A percentile compares a stretch with the other conserved stretches of the same genome.
These are phyloP conservation scores for Termitomyces sp. DNA, from an alignment of 768 basidiomycete genomes.

Conservation along the genomic window DNA sequence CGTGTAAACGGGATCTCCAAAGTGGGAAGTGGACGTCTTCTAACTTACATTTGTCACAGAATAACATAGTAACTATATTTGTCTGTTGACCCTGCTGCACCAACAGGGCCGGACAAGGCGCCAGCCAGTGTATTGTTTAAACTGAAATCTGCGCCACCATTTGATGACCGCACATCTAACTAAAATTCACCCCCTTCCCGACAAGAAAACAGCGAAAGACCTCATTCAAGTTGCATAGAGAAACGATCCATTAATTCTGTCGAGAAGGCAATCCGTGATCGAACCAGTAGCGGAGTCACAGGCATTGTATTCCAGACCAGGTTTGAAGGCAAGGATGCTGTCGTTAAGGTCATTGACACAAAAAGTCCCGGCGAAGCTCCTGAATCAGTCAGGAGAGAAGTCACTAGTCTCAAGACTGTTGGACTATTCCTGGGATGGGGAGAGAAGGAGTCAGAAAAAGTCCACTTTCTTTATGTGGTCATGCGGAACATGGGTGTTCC, in stretches of 20 bases:
- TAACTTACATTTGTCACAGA: background rate
- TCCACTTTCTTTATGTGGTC: background rate
- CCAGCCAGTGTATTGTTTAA: background rate
- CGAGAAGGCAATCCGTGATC: background rate
- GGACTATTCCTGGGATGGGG: slow-evolving; percentile 1
- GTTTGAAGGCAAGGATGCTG: background rate
- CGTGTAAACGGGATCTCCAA: background rate
- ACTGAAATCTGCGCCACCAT: background rate
- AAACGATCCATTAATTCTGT: background rate
- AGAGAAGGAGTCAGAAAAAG: slow-evolving; percentile 1
- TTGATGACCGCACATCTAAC: background rate
- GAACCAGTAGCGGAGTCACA: background rate
- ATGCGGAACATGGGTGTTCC: slow-evolving; percentile 4
- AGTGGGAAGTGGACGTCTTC: background rate
- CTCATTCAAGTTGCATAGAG: background rate
- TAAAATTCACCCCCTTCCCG: background rate
- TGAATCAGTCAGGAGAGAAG: background rate
- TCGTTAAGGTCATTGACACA: background rate
- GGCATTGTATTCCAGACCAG: background rate
- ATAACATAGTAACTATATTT: background rate
- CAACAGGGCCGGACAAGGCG: background rate
- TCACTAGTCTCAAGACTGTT: background rate
- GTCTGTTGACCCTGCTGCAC: background rate
- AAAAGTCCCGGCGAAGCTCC: background rate
- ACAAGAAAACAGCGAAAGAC: background rate